Evolutionary conservation across 2,329 filamentous ascomycete species (phyloP).

Genomic region (Ceratocystis huliohia): DNA sequence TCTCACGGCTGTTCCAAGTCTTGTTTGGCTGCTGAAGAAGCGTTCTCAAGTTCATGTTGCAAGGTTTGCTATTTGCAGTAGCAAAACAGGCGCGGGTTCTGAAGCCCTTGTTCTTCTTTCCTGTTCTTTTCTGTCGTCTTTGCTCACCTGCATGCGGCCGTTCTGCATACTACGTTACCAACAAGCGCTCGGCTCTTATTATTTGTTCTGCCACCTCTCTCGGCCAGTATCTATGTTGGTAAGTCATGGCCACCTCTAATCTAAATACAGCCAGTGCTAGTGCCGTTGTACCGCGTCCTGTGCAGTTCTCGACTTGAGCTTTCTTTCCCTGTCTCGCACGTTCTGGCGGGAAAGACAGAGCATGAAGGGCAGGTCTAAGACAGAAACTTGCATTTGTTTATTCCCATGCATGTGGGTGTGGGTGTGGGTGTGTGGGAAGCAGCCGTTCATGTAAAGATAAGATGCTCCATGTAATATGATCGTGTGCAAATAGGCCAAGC

Average conservation of each 20-base stretch:
- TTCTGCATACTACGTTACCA: constrained; percentile 1
- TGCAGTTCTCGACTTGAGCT: too few relatives aligned
- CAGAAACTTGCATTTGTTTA: not conserved
- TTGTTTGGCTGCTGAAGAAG: too few relatives aligned
- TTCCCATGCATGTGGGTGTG: not conserved
- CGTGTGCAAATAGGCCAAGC: not conserved
- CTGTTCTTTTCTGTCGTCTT: not conserved
- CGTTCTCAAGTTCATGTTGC: not conserved
- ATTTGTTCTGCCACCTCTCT: not conserved
- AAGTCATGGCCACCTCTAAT: too few relatives aligned
- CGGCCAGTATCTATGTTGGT: too few relatives aligned
- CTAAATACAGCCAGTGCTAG: too few relatives aligned
- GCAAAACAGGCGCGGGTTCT: too few relatives aligned
- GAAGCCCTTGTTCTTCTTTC: too few relatives aligned
- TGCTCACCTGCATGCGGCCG: not conserved
- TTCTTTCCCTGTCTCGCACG: too few relatives aligned
- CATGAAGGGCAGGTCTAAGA: not conserved
- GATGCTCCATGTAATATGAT: not conserved
- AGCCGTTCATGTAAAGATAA: not conserved
- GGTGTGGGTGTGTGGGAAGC: not conserved
- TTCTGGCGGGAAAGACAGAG: not conserved
- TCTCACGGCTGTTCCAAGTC: too few relatives aligned
- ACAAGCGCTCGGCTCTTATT: not conserved
- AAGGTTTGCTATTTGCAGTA: not conserved
- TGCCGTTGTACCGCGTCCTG: too few relatives aligned